These are phyloP conservation scores for Colletotrichum cuscutae DNA, from an alignment of 2,329 filamentous ascomycete genomes.

Conservation along the genomic window DNA sequence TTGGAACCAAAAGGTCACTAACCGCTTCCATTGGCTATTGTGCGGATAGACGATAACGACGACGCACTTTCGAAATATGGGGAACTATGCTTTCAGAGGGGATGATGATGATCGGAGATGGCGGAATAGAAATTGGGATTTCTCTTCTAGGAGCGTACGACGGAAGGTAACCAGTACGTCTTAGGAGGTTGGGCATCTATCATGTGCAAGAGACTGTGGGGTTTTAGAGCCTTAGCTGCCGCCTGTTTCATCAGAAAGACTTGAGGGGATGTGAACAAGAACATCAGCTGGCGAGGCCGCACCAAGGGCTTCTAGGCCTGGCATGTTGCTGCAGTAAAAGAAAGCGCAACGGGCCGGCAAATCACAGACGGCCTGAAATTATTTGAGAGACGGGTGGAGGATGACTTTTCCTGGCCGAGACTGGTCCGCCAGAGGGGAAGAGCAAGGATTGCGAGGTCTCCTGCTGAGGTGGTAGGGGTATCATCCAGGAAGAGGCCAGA, in stretches of 20 bases:
- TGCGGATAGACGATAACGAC: neutral
- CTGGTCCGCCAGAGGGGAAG: conserved; percentile 11
- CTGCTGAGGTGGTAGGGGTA: conserved; percentile 15
- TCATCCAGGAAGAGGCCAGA: conserved; percentile 7
- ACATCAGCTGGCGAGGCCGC: conserved; percentile 3
- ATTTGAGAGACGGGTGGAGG: conserved; percentile 17
- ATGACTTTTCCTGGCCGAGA: conserved; percentile 14
- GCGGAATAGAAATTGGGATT: neutral
- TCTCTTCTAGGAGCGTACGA: neutral
- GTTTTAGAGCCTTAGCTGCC: conserved; percentile 15
- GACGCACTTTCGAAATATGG: neutral
- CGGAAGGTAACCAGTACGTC: conserved; percentile 1
- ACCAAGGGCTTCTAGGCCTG: neutral
- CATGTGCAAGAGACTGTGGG: conserved; percentile 13
- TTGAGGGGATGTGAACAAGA: conserved; percentile 7
- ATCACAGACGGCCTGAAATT: conserved; percentile 10
- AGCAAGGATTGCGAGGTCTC: conserved; percentile 26
- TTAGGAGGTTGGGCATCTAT: conserved; percentile 12
- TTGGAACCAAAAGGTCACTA: conserved; percentile 7
- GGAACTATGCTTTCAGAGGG: neutral
- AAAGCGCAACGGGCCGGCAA: conserved; percentile 16
- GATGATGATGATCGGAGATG: neutral
- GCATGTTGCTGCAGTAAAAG: conserved; percentile 22
- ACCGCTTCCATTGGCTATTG: conserved; percentile 31
- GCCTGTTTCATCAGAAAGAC: conserved; percentile 9